Conservation (phyloP, 169 alveolate species). For the Plasmodium malariae region DNA sequence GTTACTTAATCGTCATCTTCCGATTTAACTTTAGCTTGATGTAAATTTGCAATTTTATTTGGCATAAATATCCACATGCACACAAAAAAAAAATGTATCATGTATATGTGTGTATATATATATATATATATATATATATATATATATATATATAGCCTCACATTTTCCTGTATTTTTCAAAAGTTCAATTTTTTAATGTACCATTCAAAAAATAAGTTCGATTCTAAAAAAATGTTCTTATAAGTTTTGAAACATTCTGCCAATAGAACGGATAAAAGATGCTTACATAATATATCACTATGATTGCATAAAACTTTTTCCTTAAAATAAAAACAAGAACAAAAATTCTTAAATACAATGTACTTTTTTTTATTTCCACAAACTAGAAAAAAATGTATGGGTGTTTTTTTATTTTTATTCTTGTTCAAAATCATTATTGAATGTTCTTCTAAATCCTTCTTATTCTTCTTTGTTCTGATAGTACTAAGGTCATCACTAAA, state of each 20-base stretch:
- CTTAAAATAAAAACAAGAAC: slow-evolving; percentile 75
- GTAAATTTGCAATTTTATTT: too few relatives aligned
- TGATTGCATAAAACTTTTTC: slow-evolving; percentile 63
- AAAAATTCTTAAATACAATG: slow-evolving; percentile 48
- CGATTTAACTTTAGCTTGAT: too few relatives aligned
- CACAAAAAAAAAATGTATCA: too few relatives aligned
- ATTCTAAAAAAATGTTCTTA: slow-evolving; percentile 32
- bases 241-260: slow-evolving; percentile 62
- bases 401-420: slow-evolving; percentile 29
- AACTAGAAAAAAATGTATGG: slow-evolving; percentile 57
- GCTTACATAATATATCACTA: slow-evolving; percentile 60
- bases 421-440: background rate
- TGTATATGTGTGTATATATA: background rate
- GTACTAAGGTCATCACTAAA: slow-evolving; percentile 73
- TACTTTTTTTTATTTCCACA: slow-evolving; percentile 63
- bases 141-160: too few relatives aligned
- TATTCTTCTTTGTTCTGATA: slow-evolving; percentile 2
- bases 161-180: slow-evolving; percentile 8
- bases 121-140: too few relatives aligned
- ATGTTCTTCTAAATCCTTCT: background rate
- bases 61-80: too few relatives aligned
- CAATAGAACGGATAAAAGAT: slow-evolving; percentile 50
- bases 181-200: slow-evolving; percentile 30
- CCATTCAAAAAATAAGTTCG: slow-evolving; percentile 55
- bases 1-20: too few relatives aligned